Evolutionary conservation across 169 alveolate genomes (phyloP), one percentile per base, ranked within the genome.

Genomic region (Plasmodium sp.): DNA sequence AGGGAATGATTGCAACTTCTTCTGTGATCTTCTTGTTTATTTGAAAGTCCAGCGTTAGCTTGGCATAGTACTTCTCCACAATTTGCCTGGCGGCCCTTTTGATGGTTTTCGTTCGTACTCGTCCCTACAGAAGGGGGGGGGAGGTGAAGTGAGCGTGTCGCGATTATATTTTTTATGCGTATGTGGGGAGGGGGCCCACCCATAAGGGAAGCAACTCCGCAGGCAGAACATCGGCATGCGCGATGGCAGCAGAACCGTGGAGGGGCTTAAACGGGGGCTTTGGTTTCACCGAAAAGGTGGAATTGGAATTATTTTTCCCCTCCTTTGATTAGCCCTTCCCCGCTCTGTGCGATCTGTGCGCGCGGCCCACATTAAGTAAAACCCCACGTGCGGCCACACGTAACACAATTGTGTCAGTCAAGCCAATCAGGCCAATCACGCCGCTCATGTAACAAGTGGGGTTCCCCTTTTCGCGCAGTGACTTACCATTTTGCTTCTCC

Each of bases 101-200:
- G 48, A 99, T 99, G 83, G 99, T 99, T 98, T 99, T 99, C 14
- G 99, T 99, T 91, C 99, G 97, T 72, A 99, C 99, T 96, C 99
- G 99, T 93, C 99, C 99, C 99, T 97, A 92, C 18, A 31, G 62
- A 27, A 31, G 62, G 31, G 84, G 58, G 31, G 81, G 93, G 34
- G 45, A 56, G 33, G 31, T 39, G 51, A 48, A 51, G 22, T 39
- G 92, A 27, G 5, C 31, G 31, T 62, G 9, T n/a, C 14, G 75
- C 31, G 36, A n/a, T 48, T 48, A 48, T 48, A 1, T 48, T 48
- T 39, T 39, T 39, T 39, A 48, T 10, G 16, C 58, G 3, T 4
- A 48, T 48, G 12, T 48, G 45, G 7, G 45, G 9, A 7, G 45
- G 45, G 45, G 5, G 9, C 45, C 9, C 4, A 2, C 9, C 5